These are phyloP conservation scores for Synchytrium microbalum DNA, from an alignment of 371 early-diverging fungal genomes.

Conservation along the genomic window DNA sequence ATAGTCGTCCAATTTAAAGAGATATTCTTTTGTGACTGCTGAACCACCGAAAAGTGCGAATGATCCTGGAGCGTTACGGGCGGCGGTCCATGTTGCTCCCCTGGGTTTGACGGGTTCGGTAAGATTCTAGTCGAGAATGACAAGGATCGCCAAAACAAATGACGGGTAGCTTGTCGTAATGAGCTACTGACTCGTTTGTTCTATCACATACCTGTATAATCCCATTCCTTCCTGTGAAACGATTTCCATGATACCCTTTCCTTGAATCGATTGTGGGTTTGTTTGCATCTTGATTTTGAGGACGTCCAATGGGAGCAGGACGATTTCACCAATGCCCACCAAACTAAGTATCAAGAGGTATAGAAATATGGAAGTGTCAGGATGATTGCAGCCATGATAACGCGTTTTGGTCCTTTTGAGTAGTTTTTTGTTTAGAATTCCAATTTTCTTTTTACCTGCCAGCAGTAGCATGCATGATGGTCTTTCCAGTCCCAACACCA, in stretches of 20 bases:
- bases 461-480: conserved; percentile 93
- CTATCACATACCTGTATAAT: conserved; percentile 70
- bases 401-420: background rate
- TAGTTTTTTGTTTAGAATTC: conserved; percentile 5
- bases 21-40: conserved; percentile 87
- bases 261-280: conserved; percentile 81
- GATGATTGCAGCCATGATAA: background rate
- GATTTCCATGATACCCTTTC: conserved; percentile 73
- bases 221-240: conserved; percentile 85
- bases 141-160: background rate
- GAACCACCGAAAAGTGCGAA: conserved; percentile 96
- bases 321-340: conserved; percentile 95
- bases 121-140: background rate
- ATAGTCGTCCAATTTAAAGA: conserved; percentile 80
- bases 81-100: conserved; percentile 96
- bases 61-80: conserved; percentile 95
- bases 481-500: conserved; percentile 69
- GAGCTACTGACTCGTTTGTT: too few species aligned
- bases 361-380: background rate
- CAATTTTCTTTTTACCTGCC: conserved; percentile 47
- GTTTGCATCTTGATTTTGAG: conserved; percentile 85
- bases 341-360: conserved; percentile 51
- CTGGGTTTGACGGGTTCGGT: conserved; percentile 25
- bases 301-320: conserved; percentile 89
- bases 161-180: too few species aligned